Base-by-base conservation (phyloP, 164 flowering plant genomes). In the Platanus orientalis region DNA sequence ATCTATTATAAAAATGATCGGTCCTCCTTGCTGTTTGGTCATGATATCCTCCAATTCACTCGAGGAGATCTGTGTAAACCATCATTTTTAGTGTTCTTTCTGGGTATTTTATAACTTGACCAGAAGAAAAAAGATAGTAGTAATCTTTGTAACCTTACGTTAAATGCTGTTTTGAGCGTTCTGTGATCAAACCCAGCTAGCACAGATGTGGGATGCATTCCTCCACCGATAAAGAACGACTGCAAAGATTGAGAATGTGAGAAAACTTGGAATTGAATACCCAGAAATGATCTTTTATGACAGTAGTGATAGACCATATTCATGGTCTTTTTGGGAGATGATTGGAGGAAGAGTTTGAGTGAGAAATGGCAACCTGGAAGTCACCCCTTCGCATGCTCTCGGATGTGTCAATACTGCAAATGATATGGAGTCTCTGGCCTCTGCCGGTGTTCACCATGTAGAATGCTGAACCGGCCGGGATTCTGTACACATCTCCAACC, bases 201-300 rank as follows among this genome's bases (percentile, higher is more conserved):
- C 1, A 94, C 65, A 4, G 99, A 84, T 0, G 60, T 49, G 0
- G 94, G 96, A 61, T 85, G 2, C 6, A 58, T 14, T 58, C 98
- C 98, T 68, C 99, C 99, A 7, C 84, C 99, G 7, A 91, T 63
- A 77, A 72, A 89, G 86, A 91, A 94, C 14, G 96, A 83, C 99
- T 94, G 82, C 72, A 70, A 19, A 45, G 49, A 45, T 17, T 45
- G 20, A 45, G 3, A 5, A 45, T 11, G 47, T 42, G 47, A 6
- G 47, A 42, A 42, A 16, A 42, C 39, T 34, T 10, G 39, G 10
- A 34, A 34, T 34, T 10, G 10, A 5, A 34, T 34, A n/a, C n/a
- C n/a, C n/a, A n/a, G n/a, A 32, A 32, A 9, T 4, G 9, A 32
- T 32, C 39, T 32, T 32, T 32, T 9, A 32, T 32, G 39, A 9